These are phyloP conservation scores for Cladophialophora yegresii DNA, from an alignment of 2,329 filamentous ascomycete genomes.

Conservation along the genomic window DNA sequence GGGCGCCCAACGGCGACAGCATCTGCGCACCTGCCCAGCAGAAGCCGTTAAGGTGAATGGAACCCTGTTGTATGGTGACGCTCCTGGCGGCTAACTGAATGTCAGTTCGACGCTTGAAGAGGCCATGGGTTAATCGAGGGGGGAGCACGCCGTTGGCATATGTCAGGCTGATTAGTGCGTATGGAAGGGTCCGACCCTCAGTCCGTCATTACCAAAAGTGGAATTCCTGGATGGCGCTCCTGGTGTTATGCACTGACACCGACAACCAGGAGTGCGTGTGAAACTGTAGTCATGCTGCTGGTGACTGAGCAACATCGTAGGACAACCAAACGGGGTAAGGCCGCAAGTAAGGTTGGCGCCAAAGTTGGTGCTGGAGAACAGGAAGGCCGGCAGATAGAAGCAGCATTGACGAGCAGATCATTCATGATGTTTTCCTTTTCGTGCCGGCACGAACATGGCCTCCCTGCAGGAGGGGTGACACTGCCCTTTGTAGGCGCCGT, in stretches of 20 bases:
- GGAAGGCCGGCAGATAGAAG: slow-evolving; percentile 11
- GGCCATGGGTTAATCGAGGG: background rate
- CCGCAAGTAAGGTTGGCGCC: slow-evolving; percentile 6
- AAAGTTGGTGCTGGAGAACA: slow-evolving; percentile 1
- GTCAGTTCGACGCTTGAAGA: background rate
- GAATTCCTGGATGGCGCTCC: background rate
- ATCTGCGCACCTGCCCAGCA: background rate
- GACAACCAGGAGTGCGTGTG: background rate
- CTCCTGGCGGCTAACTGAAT: slow-evolving; percentile 16
- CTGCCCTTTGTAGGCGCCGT: slow-evolving; percentile 15
- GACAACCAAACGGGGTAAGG: background rate
- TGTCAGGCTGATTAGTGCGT: background rate
- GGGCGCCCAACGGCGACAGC: background rate
- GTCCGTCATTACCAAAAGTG: background rate
- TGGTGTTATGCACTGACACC: slow-evolving; percentile 1
- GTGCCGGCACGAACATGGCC: slow-evolving; percentile 1
- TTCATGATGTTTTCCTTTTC: slow-evolving; percentile 11
- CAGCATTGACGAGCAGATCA: slow-evolving; percentile 1
- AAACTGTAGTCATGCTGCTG: background rate
- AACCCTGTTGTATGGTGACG: background rate
- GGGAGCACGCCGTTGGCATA: background rate
- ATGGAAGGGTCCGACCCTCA: background rate
- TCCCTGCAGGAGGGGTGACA: slow-evolving; percentile 14
- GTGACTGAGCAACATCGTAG: slow-evolving; percentile 2
- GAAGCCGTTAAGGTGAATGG: slow-evolving; percentile 3